Evolutionary conservation across 164 flowering plant genomes (phyloP), one percentile per base, ranked within the genome.

Genomic region (Vitis amurensis): DNA sequence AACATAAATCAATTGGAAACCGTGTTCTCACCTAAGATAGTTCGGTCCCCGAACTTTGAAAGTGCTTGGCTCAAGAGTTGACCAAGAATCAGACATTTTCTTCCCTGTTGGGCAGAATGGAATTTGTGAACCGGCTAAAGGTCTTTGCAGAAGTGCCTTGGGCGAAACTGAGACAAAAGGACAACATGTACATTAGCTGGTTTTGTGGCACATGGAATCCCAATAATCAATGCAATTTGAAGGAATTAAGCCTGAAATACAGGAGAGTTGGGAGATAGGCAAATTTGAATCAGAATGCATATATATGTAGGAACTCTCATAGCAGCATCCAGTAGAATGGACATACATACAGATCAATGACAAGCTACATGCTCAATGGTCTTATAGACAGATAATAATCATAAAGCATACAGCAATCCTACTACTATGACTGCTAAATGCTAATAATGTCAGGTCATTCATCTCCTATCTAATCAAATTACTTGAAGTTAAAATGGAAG

Each of bases 51-150:
- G 81, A 29, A 86, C 84, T 72, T 75, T 86, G 59, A 86, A 84
- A 55, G 70, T 75, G 69, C 74, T 75, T 50, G 88, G 83, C 31
- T 81, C 82, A 44, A 84, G 51, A 12, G 66, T 67, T 63, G 90
- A 82, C 90, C 90, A 86, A 72, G 71, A 74, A 71, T 82, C 75
- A 30, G 80, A 61, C 73, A 78, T 73, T 63, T 75, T 81, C 84
- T 84, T 81, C 16, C 77, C 90, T 7, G 67, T 19, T 51, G 90
- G 85, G 68, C 86, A 82, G 68, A 57, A 75, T 51, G 83, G 77
- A 70, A 84, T 49, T 59, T 82, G 82, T 37, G 85, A 76, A 60
- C 90, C 90, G 8, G 90, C 90, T 70, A 79, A 68, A 31, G 88
- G 86, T 59, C 81, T 78, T 74, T 70, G 81, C 62, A 73, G 58